phyloP scores from a whole-genome alignment of 2,329 filamentous ascomycete genomes.

The Ascomycota sp. region DNA sequence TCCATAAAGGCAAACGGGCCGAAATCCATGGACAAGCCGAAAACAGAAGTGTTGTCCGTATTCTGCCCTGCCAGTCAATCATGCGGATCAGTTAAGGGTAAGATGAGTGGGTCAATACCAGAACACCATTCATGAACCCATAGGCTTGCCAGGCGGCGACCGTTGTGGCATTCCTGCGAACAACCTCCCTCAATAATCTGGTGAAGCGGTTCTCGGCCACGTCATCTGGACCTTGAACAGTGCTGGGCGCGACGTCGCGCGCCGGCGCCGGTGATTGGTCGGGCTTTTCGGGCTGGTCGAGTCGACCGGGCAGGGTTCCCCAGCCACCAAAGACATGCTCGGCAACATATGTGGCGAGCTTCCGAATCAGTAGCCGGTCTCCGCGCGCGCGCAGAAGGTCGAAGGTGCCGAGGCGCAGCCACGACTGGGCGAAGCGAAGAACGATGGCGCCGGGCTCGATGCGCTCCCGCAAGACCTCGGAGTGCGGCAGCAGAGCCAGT shows the following conservation, averaged over 20 bases:
- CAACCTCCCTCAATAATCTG: slow-evolving; percentile 71
- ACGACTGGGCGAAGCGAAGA: slow-evolving; percentile 72
- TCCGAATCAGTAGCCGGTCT: slow-evolving; percentile 53
- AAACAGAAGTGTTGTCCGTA: slow-evolving; percentile 89
- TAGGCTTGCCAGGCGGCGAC: slow-evolving; percentile 95
- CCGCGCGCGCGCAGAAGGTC: slow-evolving; percentile 72
- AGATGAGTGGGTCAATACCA: slow-evolving; percentile 17
- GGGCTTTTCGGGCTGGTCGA: slow-evolving; percentile 29
- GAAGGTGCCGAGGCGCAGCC: slow-evolving; percentile 89
- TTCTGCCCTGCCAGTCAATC: slow-evolving; percentile 28
- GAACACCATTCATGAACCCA: slow-evolving; percentile 96
- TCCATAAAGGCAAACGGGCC: slow-evolving; percentile 97
- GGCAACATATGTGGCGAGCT: slow-evolving; percentile 62
- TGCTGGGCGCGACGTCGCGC: slow-evolving; percentile 32
- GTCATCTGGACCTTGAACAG: slow-evolving; percentile 45
- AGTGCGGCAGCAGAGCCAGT: slow-evolving; percentile 54
- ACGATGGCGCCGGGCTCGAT: slow-evolving; percentile 86
- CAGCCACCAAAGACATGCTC: slow-evolving; percentile 79
- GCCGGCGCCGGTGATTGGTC: slow-evolving; percentile 19
- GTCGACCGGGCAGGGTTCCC: slow-evolving; percentile 53
- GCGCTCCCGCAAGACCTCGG: slow-evolving; percentile 56
- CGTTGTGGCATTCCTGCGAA: slow-evolving; percentile 64
- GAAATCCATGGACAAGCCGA: slow-evolving; percentile 79
- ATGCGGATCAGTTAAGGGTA: neutral
- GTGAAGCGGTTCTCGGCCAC: slow-evolving; percentile 70